Base-by-base conservation (phyloP, 805 yeast species). In the Kurtzmaniella fragi region DNA sequence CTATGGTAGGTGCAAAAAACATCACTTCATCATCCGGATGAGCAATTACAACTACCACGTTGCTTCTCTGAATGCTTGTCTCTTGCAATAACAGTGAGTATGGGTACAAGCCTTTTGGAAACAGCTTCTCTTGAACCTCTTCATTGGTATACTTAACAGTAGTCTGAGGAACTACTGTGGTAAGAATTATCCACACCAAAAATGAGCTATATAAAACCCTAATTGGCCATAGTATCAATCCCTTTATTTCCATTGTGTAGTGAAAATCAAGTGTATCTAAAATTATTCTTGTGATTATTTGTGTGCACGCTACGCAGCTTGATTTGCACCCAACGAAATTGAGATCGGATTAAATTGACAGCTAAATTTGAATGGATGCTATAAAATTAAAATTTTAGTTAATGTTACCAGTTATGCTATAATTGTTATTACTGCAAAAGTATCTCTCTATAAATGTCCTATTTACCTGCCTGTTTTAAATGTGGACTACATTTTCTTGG, bases 1-100 rank as follows among this genome's bases (percentile, higher is more conserved):
- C 57, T 26, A 89, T 47, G 0, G 90, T 69, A 0, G 99, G 99
- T 1, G 88, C 78, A 53, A 93, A 93, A 61, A 93, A 93, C 99
- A 93, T 93, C 37, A 88, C 90, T 61, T 93, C 99, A 59, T 93
- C 99, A 60, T 93, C 99, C 0, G 99, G 99, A 60, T 93, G 99
- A 0, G 96, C 96, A 31, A 89, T 81, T 10, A 91, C 63, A 34
- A 82, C 64, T 47, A 69, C 73, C 2, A 78, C 64, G 2, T 62
- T 53, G 30, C 59, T 53, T 42, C 67, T 56, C 12, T 50, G 56
- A 15, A 67, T 59, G 5, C 63, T 57, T 16, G 62, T 50, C 6
- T 67, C 66, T 8, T 57, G 50, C 3, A 67, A 59, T 28, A 66
- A 50, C n/a, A 70, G 61, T 33, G 53, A 54, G 44, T 64, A 61